Base-by-base conservation (phyloP, 2,329 filamentous ascomycete species). In the Aureobasidium subglaciale region DNA sequence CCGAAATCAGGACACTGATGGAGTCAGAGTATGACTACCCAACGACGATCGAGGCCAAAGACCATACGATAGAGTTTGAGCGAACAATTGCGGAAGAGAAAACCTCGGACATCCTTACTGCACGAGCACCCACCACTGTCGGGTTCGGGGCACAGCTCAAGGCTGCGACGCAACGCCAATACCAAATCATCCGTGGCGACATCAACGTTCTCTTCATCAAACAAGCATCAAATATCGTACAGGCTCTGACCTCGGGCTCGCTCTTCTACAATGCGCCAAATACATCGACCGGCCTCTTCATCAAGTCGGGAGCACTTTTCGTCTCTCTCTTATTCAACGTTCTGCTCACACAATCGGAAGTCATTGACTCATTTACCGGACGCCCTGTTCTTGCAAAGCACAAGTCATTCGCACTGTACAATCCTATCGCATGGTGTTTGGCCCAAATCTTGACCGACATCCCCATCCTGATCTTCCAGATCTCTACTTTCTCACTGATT, bases 311-410 rank as follows among this genome's bases (percentile, higher is more conserved):
- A 73, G 80, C 92, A 1, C 75, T 95, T 43, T 95, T 95, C 71
- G 83, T 90, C 54, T 76, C 86, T 20, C 79, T 93, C 1, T 72
- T 95, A 4, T 92, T 92, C 78, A 92, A 92, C 68, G 86, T 86
- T n/a, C 92, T 95, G 70, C 85, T 90, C 65, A 87, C 89, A 20
- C 92, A 93, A 65, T 82, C 85, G 0, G 89, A 95, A 68, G 72
- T 95, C 0, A 86, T 79, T 0, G 78, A 79, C 10, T 87, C 86
- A 1, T 92, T 93, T 87, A 72, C 84, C 15, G 88, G 86, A 0
- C 79, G 89, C 9, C 78, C 84, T 0, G 86, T 95, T 34, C 80
- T 95, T 59, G 89, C 90, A 68, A 93, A 93, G 67, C 90, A 95
- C 69, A 83, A 86, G 56, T 84, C 87, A 0, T 95, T 89, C 63